phyloP scores from a whole-genome alignment of 148 eudicot genomes.

The Vaccinium macrocarpon region DNA sequence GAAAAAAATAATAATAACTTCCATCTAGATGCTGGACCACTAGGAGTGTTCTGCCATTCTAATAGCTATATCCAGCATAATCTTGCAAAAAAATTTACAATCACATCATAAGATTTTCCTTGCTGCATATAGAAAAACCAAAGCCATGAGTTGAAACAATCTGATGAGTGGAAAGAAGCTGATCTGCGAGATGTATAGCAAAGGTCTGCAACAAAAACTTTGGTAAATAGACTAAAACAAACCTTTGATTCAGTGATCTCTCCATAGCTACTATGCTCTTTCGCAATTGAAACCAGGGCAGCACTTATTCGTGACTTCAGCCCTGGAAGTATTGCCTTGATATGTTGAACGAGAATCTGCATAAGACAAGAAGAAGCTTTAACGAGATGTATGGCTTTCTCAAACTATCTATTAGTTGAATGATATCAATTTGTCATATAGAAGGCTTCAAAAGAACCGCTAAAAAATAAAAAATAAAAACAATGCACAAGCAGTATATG shows the following conservation, averaged over 20 bases:
- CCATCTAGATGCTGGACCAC: background rate
- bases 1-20: background rate
- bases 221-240: conserved; percentile 5
- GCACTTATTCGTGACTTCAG: conserved; percentile 78
- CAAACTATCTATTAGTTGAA: background rate
- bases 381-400: background rate
- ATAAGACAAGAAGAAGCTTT: conserved; percentile 11
- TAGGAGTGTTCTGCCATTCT: background rate
- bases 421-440: background rate
- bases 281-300: conserved; percentile 71
- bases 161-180: background rate
- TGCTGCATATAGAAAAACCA: background rate
- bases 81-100: background rate
- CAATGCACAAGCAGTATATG: background rate
- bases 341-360: conserved; percentile 91
- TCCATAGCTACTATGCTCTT: conserved; percentile 97
- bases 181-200: background rate
- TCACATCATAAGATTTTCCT: background rate
- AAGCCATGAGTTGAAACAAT: background rate
- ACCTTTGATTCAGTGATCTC: conserved; percentile 93
- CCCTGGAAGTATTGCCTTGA: conserved; percentile 79
- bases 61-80: background rate
- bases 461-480: background rate
- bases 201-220: background rate
- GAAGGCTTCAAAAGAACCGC: background rate